Evolutionary conservation across 2,329 filamentous ascomycete species (phyloP).

Genomic region (Exophiala sideris): DNA sequence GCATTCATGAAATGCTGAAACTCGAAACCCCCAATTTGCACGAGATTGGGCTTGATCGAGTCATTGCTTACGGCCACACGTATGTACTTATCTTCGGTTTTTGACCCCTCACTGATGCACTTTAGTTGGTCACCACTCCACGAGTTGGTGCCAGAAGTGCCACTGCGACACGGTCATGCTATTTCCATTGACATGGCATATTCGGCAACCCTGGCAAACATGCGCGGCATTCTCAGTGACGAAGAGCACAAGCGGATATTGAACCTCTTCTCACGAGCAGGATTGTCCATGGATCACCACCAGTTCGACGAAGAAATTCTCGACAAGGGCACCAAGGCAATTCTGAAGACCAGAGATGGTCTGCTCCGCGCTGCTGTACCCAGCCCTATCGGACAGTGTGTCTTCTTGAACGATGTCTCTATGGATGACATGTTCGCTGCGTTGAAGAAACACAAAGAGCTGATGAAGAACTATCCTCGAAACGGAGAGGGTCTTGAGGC

Average conservation of each 20-base stretch:
- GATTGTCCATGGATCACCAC: conserved; percentile 68
- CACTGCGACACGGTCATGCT: conserved; percentile 68
- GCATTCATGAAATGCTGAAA: conserved; percentile 70
- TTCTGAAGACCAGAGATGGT: conserved; percentile 68
- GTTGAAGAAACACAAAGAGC: conserved; percentile 60
- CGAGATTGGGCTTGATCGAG: conserved; percentile 67
- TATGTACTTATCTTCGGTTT: conserved; percentile 33
- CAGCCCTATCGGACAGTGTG: conserved; percentile 62
- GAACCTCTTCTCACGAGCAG: conserved; percentile 66
- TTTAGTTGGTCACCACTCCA: conserved; percentile 66
- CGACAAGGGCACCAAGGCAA: conserved; percentile 63
- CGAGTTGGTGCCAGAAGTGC: conserved; percentile 65
- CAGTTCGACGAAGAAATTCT: conserved; percentile 65
- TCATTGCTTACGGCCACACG: conserved; percentile 72
- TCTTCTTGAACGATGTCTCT: conserved; percentile 66
- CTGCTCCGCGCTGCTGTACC: conserved; percentile 66
- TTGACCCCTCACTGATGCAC: conserved; percentile 8
- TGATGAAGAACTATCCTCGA: conserved; percentile 62
- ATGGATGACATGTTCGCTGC: conserved; percentile 60
- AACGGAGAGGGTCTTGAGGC: conserved; percentile 65
- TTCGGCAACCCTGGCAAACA: conserved; percentile 64
- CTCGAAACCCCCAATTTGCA: conserved; percentile 71
- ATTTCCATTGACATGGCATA: conserved; percentile 76
- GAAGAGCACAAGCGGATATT: conserved; percentile 61
- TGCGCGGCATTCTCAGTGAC: conserved; percentile 58